phyloP scores from a whole-genome alignment of 2,329 filamentous ascomycete species.

The Massarina eburnea region DNA sequence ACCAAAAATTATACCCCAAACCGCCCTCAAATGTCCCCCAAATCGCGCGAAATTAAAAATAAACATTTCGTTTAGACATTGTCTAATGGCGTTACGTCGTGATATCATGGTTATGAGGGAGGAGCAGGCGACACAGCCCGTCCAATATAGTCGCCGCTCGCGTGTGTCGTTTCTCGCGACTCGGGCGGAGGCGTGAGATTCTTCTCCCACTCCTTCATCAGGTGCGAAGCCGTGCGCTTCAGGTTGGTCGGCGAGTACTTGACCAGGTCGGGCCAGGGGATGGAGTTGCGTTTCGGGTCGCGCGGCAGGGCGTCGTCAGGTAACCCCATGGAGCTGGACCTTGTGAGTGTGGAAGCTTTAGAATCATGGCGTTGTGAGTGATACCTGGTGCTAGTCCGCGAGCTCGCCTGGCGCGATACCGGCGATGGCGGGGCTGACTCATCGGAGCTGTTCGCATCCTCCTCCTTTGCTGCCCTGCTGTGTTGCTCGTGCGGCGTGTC shows the following conservation, averaged over 20 bases:
- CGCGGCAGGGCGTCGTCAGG: conserved; percentile 24
- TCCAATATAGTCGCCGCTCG: conserved; percentile 40
- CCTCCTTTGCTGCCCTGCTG: conserved; percentile 33
- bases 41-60: conserved; percentile 18
- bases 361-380: conserved; percentile 42
- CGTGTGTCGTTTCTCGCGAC: conserved; percentile 31
- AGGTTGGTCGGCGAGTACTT: conserved; percentile 74
- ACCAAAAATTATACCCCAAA: conserved; percentile 20
- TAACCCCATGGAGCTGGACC: conserved; percentile 29
- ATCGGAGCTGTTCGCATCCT: conserved; percentile 46
- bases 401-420: conserved; percentile 46
- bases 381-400: conserved; percentile 58
- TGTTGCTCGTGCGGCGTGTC: conserved; percentile 52
- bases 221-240: conserved; percentile 77
- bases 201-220: conserved; percentile 92
- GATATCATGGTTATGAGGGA: conserved; percentile 25
- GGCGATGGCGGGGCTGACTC: conserved; percentile 53
- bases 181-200: conserved; percentile 59
- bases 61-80: conserved; percentile 28
- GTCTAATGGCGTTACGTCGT: conserved; percentile 36
- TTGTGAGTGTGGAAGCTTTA: conserved; percentile 39
- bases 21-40: conserved; percentile 16
- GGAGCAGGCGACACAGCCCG: conserved; percentile 27
- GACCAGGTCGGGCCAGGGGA: conserved; percentile 70
- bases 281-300: conserved; percentile 42